phyloP scores from a whole-genome alignment of 2,329 filamentous ascomycete species.

The Curvularia sp. region DNA sequence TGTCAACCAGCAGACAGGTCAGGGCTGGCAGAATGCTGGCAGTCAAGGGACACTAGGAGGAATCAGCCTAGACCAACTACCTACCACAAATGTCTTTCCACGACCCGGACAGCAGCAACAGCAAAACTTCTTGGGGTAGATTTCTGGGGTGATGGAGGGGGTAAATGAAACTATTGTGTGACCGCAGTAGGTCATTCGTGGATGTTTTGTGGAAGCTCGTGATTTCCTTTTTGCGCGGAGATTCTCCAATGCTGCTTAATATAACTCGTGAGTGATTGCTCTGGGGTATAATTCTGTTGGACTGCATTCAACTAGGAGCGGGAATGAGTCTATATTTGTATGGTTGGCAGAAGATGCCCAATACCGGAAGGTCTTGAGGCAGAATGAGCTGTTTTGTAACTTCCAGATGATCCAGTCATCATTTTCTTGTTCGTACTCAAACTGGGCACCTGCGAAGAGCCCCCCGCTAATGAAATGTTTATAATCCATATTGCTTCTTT shows the following conservation, averaged over 20 bases:
- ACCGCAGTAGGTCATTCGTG: not conserved
- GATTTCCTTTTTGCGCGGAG: slow-evolving; percentile 10
- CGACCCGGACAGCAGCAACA: slow-evolving; percentile 65
- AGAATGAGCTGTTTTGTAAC: slow-evolving; percentile 14
- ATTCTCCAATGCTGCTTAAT: slow-evolving; percentile 6
- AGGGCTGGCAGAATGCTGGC: slow-evolving; percentile 81
- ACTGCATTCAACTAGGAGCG: slow-evolving; percentile 1
- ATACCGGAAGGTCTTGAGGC: slow-evolving; percentile 3
- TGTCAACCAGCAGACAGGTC: slow-evolving; percentile 84
- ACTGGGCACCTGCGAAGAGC: slow-evolving; percentile 3
- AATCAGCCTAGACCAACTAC: slow-evolving; percentile 74
- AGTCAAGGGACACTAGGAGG: slow-evolving; percentile 81
- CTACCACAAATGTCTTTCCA: slow-evolving; percentile 85
- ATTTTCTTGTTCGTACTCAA: slow-evolving; percentile 5
- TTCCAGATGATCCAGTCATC: slow-evolving; percentile 10
- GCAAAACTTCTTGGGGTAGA: slow-evolving; percentile 42
- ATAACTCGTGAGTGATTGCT: slow-evolving; percentile 7
- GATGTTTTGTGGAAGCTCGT: not conserved
- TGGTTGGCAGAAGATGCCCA: slow-evolving; percentile 4
- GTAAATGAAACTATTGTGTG: slow-evolving; percentile 1
- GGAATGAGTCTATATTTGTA: not conserved
- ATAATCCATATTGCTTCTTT: slow-evolving; percentile 1
- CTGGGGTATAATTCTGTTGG: slow-evolving; percentile 5
- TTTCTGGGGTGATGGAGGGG: not conserved
- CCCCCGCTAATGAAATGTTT: slow-evolving; percentile 8